Conservation (phyloP, 1,139 yeast species). For the Yamadazyma triangularis region DNA sequence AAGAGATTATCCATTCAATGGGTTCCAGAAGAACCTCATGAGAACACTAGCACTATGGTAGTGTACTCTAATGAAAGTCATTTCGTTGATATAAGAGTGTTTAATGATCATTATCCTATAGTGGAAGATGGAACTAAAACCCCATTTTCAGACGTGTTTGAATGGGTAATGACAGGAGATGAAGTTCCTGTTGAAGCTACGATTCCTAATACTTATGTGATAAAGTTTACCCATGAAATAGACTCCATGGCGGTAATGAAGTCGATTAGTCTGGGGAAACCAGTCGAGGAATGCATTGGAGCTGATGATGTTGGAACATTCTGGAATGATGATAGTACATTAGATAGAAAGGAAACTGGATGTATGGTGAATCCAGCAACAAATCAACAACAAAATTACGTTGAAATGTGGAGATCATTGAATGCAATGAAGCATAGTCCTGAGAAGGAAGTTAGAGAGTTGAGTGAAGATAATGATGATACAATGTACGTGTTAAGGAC, state of each 20-base stretch:
- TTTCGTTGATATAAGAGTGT: slow-evolving; percentile 42
- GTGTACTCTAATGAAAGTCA: slow-evolving; percentile 40
- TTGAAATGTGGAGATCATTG: slow-evolving; percentile 56
- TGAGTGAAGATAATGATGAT: slow-evolving; percentile 8
- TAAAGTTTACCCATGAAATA: slow-evolving; percentile 40
- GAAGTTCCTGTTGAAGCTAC: slow-evolving; percentile 21
- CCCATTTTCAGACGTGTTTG: slow-evolving; percentile 23
- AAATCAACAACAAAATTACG: slow-evolving; percentile 39
- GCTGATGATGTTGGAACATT: slow-evolving; percentile 47
- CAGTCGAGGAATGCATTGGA: slow-evolving; percentile 17
- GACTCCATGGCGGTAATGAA: slow-evolving; percentile 33
- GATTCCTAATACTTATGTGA: slow-evolving; percentile 21
- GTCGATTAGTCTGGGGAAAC: slow-evolving; percentile 18
- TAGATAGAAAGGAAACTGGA: slow-evolving; percentile 51
- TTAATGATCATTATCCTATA: slow-evolving; percentile 21
- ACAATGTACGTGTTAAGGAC: slow-evolving; percentile 26
- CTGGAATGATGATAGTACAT: slow-evolving; percentile 31
- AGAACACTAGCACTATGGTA: slow-evolving; percentile 50
- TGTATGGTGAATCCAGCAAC: slow-evolving; percentile 47
- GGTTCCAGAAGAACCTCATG: slow-evolving; percentile 41
- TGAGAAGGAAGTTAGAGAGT: slow-evolving; percentile 23
- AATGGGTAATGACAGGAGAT: slow-evolving; percentile 38
- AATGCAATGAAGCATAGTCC: slow-evolving; percentile 36
- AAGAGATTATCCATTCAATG: slow-evolving; percentile 50
- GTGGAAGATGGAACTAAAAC: slow-evolving; percentile 9